phyloP scores from a whole-genome alignment of 2,329 filamentous ascomycete genomes.

The Clathrospora elynae region DNA sequence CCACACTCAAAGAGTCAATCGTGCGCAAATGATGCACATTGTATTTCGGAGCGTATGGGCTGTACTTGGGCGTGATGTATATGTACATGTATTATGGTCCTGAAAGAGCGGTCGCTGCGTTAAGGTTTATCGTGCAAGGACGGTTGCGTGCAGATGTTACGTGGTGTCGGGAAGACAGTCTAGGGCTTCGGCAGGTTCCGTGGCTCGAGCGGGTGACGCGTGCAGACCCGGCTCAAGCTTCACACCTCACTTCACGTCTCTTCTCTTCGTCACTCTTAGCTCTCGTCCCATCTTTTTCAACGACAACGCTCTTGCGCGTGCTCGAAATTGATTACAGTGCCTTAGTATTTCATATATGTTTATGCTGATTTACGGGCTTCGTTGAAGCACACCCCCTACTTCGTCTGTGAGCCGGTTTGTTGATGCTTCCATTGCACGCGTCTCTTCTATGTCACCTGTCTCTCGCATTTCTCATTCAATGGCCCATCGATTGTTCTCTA shows the following conservation, averaged over 20 bases:
- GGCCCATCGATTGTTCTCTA: not conserved
- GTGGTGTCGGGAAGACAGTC: slow-evolving; percentile 11
- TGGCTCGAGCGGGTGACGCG: not conserved
- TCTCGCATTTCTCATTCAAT: not conserved
- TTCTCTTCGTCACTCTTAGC: slow-evolving; percentile 8
- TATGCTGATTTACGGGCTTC: too few relatives aligned
- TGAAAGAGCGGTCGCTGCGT: slow-evolving; percentile 37
- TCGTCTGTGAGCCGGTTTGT: not conserved
- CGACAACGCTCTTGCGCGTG: not conserved
- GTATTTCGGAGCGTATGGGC: slow-evolving; percentile 17
- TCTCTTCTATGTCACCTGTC: not conserved
- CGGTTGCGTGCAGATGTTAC: slow-evolving; percentile 22
- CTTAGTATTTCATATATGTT: not conserved
- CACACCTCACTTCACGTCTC: slow-evolving; percentile 6
- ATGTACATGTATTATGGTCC: slow-evolving; percentile 31
- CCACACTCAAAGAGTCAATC: too few relatives aligned
- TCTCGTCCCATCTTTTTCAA: not conserved
- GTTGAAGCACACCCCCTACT: too few relatives aligned
- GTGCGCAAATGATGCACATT: too few relatives aligned
- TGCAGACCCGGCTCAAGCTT: slow-evolving; percentile 6
- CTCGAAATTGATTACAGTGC: too few relatives aligned
- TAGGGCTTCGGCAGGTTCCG: slow-evolving; percentile 16
- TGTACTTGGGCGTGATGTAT: slow-evolving; percentile 13
- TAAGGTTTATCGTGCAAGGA: slow-evolving; percentile 34
- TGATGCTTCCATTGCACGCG: not conserved